phyloP scores from a whole-genome alignment of 306 rosid genomes.

The Arachis stenosperma region DNA sequence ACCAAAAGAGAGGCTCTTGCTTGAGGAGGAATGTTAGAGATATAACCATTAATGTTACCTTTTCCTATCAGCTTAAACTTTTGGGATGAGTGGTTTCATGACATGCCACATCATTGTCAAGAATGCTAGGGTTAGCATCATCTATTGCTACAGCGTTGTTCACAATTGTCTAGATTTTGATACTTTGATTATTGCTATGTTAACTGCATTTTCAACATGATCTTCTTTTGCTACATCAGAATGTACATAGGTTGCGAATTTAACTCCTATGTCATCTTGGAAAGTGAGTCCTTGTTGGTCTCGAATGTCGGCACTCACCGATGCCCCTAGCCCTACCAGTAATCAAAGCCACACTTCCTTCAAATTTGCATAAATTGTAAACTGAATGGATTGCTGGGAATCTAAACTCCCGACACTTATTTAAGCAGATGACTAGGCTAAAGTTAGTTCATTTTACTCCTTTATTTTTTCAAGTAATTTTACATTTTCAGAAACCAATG shows the following conservation, averaged over 20 bases:
- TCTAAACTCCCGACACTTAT: too few relatives aligned
- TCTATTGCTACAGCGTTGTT: not conserved
- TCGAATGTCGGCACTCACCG: slow-evolving; percentile 41
- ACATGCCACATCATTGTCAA: slow-evolving; percentile 15
- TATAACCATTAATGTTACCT: too few relatives aligned
- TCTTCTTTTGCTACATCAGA: slow-evolving; percentile 48
- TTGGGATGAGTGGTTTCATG: too few relatives aligned
- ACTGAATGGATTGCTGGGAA: too few relatives aligned
- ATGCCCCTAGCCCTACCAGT: slow-evolving; percentile 44
- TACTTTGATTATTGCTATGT: slow-evolving; percentile 28
- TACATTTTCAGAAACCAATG: too few relatives aligned
- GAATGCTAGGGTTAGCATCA: slow-evolving; percentile 39
- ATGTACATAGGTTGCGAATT: not conserved
- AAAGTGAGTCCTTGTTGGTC: slow-evolving; percentile 36
- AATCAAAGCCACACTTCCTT: slow-evolving; percentile 44
- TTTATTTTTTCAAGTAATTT: too few relatives aligned
- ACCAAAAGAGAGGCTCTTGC: too few relatives aligned
- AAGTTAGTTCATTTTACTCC: too few relatives aligned
- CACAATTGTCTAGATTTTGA: slow-evolving; percentile 46
- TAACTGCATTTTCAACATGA: slow-evolving; percentile 33
- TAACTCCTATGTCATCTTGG: slow-evolving; percentile 5
- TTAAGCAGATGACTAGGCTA: too few relatives aligned
- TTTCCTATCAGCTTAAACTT: too few relatives aligned
- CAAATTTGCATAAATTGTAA: not conserved
- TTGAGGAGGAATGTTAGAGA: too few relatives aligned